These are phyloP conservation scores for Monosporascus sp. DNA, from an alignment of 2,329 filamentous ascomycete genomes.

Conservation along the genomic window DNA sequence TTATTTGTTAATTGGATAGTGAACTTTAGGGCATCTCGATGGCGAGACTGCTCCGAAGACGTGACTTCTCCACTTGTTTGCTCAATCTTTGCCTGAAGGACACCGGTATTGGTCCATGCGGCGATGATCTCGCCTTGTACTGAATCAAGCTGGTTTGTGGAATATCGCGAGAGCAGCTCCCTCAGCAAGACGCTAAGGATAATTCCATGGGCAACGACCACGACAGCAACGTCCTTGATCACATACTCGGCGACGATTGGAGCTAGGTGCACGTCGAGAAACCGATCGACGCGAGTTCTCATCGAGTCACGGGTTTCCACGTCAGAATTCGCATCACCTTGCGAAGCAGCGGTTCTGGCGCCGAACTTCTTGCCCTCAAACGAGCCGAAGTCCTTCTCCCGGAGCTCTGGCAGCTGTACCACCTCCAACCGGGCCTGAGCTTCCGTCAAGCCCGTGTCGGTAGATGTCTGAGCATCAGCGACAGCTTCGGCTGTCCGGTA, in stretches of 20 bases:
- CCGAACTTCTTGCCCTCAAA: conserved; percentile 61
- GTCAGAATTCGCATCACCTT: conserved; percentile 27
- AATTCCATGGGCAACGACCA: conserved; percentile 78
- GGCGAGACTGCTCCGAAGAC: conserved; percentile 32
- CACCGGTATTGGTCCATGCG: conserved; percentile 48
- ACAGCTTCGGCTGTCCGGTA: conserved; percentile 65
- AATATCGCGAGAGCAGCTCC: conserved; percentile 53
- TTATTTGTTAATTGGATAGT: conserved; percentile 61
- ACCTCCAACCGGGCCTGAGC: conserved; percentile 23
- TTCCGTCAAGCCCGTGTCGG: not conserved
- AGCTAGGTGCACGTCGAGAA: conserved; percentile 60
- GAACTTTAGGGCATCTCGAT: conserved; percentile 30
- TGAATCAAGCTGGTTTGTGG: conserved; percentile 7
- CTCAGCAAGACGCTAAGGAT: conserved; percentile 67
- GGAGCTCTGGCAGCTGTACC: conserved; percentile 44
- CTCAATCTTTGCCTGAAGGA: conserved; percentile 21
- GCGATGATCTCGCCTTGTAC: conserved; percentile 24
- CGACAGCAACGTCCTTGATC: conserved; percentile 40
- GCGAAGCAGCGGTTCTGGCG: conserved; percentile 29
- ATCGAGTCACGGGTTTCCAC: conserved; percentile 66
- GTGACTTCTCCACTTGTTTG: not conserved
- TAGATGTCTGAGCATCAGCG: conserved; percentile 44
- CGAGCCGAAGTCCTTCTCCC: conserved; percentile 71
- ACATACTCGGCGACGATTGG: conserved; percentile 42
- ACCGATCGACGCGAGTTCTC: conserved; percentile 56